A percentile compares a stretch with the other conserved stretches of the same genome.
These are phyloP conservation scores for Termitomyces bulborhizus DNA, from an alignment of 768 basidiomycete genomes.

Conservation along the genomic window DNA sequence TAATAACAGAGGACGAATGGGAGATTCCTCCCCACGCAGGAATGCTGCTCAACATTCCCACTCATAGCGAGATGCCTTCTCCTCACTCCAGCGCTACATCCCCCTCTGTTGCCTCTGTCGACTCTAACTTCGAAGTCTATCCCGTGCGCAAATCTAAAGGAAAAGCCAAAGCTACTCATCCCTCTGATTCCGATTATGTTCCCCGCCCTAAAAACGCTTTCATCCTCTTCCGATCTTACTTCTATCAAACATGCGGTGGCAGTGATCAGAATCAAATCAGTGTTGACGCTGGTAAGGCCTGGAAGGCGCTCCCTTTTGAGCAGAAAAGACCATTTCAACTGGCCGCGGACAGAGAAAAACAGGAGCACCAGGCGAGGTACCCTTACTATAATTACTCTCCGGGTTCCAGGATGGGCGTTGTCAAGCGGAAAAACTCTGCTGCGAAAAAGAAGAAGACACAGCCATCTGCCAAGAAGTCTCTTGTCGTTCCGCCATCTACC, in stretches of 20 bases:
- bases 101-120: slow-evolving; percentile 8
- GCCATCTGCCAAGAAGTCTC: slow-evolving; percentile 1
- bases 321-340: slow-evolving; percentile 16
- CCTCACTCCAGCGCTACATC: slow-evolving; percentile 9
- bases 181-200: slow-evolving; percentile 16
- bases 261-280: slow-evolving; percentile 29
- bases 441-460: slow-evolving; percentile 2
- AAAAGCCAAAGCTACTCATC: slow-evolving; percentile 9
- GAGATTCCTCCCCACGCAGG: not conserved
- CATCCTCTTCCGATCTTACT: slow-evolving; percentile 30
- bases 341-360: slow-evolving; percentile 21
- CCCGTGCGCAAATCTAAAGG: slow-evolving; percentile 5
- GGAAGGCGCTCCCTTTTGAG: slow-evolving; percentile 19
- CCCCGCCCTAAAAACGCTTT: slow-evolving; percentile 35
- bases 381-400: slow-evolving; percentile 25
- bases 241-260: slow-evolving; percentile 11
- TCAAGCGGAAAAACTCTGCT: slow-evolving; percentile 9
- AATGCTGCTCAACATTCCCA: not conserved
- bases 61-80: slow-evolving; percentile 2
- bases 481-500: not conserved
- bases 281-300: slow-evolving; percentile 23
- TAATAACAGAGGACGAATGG: slow-evolving; percentile 18
- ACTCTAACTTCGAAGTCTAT: slow-evolving; percentile 5
- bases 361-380: slow-evolving; percentile 19
- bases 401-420: slow-evolving; percentile 7